phyloP scores from a whole-genome alignment of 768 basidiomycete genomes.

The Hortiboletus campestris region DNA sequence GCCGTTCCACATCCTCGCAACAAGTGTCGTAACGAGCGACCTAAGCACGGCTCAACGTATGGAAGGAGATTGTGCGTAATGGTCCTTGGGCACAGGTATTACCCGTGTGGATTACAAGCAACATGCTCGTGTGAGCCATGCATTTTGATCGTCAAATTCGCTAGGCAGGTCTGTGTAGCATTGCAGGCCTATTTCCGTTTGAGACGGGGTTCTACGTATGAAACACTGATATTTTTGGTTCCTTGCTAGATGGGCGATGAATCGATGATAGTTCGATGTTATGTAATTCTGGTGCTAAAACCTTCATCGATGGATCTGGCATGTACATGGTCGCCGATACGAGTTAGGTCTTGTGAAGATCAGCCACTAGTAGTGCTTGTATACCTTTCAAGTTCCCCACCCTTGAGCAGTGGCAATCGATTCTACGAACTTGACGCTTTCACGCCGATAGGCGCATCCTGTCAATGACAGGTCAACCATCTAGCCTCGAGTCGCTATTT shows the following conservation, averaged over 20 bases:
- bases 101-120: constrained; percentile 5
- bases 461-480: too few relatives aligned
- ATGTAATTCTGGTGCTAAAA: neutral
- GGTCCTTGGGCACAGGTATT: constrained; percentile 17
- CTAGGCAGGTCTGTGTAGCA: neutral
- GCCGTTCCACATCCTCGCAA: constrained; percentile 63
- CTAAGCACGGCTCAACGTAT: constrained; percentile 69
- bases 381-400: neutral
- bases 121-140: constrained; percentile 16
- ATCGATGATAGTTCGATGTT: neutral
- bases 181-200: neutral
- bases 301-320: too few relatives aligned
- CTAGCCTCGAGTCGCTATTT: too few relatives aligned
- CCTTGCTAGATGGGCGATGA: neutral
- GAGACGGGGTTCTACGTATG: neutral
- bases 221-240: neutral
- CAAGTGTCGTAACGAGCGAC: constrained; percentile 72
- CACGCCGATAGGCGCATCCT: too few relatives aligned
- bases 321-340: too few relatives aligned
- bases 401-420: neutral
- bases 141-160: constrained; percentile 7
- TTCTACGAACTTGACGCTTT: neutral
- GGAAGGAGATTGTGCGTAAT: constrained; percentile 42
- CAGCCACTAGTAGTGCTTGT: neutral
- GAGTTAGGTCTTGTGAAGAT: neutral